These are phyloP conservation scores for Fusarium albosuccineum DNA, from an alignment of 2,329 filamentous ascomycete genomes.

Conservation along the genomic window DNA sequence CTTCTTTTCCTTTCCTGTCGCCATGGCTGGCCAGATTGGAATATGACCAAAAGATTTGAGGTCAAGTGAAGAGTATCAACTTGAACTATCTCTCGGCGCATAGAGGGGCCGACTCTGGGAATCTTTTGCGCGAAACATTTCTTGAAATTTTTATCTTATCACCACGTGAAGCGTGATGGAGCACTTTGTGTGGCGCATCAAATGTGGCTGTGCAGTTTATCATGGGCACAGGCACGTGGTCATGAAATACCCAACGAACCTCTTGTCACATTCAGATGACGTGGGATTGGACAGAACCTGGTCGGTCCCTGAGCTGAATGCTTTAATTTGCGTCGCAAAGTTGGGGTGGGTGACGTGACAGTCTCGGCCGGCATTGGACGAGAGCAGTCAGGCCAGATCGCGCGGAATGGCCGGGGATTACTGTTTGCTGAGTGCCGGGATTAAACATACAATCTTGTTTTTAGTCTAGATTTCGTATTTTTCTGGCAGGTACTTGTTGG, in stretches of 20 bases:
- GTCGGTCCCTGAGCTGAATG: slow-evolving; percentile 8
- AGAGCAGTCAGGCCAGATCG: slow-evolving; percentile 23
- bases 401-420: slow-evolving; percentile 31
- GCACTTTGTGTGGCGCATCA: slow-evolving; percentile 23
- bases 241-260: background rate
- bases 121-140: slow-evolving; percentile 46
- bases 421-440: slow-evolving; percentile 10
- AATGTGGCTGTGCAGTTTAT: slow-evolving; percentile 17
- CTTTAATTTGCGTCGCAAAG: slow-evolving; percentile 5
- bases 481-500: no score
- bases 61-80: slow-evolving; percentile 6
- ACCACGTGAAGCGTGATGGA: slow-evolving; percentile 42
- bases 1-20: slow-evolving; percentile 53
- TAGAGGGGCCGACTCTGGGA: slow-evolving; percentile 33
- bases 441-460: slow-evolving; percentile 31
- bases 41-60: background rate
- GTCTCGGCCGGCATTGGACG: slow-evolving; percentile 17
- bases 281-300: slow-evolving; percentile 17
- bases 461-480: slow-evolving; percentile 22
- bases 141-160: slow-evolving; percentile 51
- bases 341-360: slow-evolving; percentile 21
- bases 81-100: slow-evolving; percentile 21
- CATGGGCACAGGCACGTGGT: slow-evolving; percentile 23
- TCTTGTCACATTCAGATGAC: slow-evolving; percentile 14
- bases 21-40: slow-evolving; percentile 42